phyloP scores from a whole-genome alignment of 169 alveolate species.

The Eimeria zaria region DNA sequence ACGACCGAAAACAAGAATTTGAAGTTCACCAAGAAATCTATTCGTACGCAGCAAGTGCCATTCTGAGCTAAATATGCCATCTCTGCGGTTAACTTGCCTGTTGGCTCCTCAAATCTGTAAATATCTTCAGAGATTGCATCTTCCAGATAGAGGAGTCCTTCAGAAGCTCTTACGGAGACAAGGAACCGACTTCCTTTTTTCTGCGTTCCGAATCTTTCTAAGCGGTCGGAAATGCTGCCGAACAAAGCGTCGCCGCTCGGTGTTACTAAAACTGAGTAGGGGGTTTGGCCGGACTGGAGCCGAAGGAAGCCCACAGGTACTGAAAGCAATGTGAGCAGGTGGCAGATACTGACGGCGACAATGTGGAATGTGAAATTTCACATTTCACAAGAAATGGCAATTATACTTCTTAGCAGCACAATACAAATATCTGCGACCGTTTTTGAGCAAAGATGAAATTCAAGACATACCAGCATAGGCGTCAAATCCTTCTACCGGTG shows the following conservation, averaged over 20 bases:
- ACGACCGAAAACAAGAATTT: background rate
- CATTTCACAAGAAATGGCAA: background rate
- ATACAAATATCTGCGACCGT: background rate
- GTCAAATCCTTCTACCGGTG: conserved; percentile 63
- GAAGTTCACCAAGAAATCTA: background rate
- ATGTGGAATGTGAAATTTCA: too few relatives aligned
- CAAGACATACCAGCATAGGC: conserved; percentile 30
- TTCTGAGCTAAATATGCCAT: background rate
- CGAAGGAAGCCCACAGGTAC: conserved; percentile 74
- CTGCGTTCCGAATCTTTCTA: background rate
- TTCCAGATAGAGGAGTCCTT: background rate
- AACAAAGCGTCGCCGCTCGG: conserved; percentile 64
- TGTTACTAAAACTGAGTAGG: conserved; percentile 17
- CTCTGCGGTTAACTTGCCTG: background rate
- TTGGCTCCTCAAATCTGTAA: conserved; percentile 39
- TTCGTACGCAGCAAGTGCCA: background rate
- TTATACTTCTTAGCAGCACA: background rate
- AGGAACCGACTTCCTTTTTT: background rate
- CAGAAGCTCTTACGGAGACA: background rate
- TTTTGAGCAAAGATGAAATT: background rate
- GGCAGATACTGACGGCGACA: background rate
- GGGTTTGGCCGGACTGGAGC: background rate
- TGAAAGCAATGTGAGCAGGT: background rate
- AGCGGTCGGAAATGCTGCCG: conserved; percentile 12
- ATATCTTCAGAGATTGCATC: conserved; percentile 1